Base-by-base conservation (phyloP, 371 early-diverging fungal genomes). In the Quaeritorhiza haematococci region DNA sequence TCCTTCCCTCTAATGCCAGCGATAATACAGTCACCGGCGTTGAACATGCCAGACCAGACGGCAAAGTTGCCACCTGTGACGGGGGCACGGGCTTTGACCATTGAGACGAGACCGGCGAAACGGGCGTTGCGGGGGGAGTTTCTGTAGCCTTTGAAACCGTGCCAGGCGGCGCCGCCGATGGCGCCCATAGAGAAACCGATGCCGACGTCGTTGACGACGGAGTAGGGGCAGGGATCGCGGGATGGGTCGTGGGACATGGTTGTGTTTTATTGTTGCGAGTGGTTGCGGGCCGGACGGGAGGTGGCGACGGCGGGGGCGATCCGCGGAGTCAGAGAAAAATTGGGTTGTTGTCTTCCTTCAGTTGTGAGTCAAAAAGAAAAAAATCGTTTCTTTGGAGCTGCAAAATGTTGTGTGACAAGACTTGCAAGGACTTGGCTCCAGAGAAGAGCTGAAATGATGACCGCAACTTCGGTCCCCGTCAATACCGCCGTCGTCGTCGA, bases 121-220 rank as follows among this genome's bases (percentile, higher is more conserved):
- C 95, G 86, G 61, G 95, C 95, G 43, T 94, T 94, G 63, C 84
- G 80, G 58, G 98, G 98, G 19, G 96, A 91, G 78, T 98, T 94
- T 70, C 92, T 88, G 68, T 91, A 92, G 27, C 98, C 98, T 68
- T 96, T 97, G 69, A 94, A 89, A 57, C 87, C 87, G 74, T 96
- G 92, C 94, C 93, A 93, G 58, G 92, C 80, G 71, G 93, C 87
- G 61, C 96, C 95, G 68, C 96, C 94, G 55, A 97, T 84, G 46
- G 92, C 91, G 60, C 98, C 98, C 92, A 98, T 94, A 66, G 86
- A 88, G 70, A 97, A 98, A 21, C 95, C 97, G 68, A 87, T 91
- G 55, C 98, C 98, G 45, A 90, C 76, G 76, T 98, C 98, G 75
- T 93, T 89, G 52, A 98, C 85, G 68, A 98, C 93, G 48, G 88